Evolutionary conservation across 2,329 filamentous ascomycete genomes (phyloP), one percentile per base, ranked within the genome.

Genomic region (Hymenoscyphus fraxineus): DNA sequence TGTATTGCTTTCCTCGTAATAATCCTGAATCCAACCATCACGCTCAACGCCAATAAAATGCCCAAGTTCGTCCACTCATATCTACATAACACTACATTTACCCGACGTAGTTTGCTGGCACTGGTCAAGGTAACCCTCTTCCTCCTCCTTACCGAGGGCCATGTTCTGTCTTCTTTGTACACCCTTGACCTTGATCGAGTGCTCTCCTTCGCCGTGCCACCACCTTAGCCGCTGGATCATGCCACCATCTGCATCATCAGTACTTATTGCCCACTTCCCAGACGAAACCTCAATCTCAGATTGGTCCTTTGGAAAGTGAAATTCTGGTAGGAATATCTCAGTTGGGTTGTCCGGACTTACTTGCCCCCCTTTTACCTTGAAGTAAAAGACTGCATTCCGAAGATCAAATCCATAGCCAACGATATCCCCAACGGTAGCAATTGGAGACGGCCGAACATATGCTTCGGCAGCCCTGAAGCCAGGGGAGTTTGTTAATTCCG

Each of bases 391-490:
- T 75, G 91, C 94, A 65, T 83, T 89, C 58, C 85, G 85, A 61
- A 99, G 81, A 75, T 97, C 92, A 73, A 99, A 99, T 1, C 87
- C 89, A 72, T 91, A 91, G 10, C 84, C 81, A 2, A 84, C 75
- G 15, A 97, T 80, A 35, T 84, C 83, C 10, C 95, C 95, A 59
- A 88, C 88, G 0, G 90, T 90, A 3, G 83, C 81, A 32, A 93
- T 87, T 0, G 95, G 92, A 0, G 89, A 89, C 0, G 95, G 95
- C 1, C 95, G 88, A 40, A 98, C 87, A 72, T 92, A 98, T 0
- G 96, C 94, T 77, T 99, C 94, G 3, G 93, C 94, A 0, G 94
- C 95, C 44, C 95, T 90, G 72, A 90, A 92, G 1, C 95, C 94
- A 0, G 88, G 85, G 1, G 84, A 79, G 64, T 83, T 85, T n/a